Evolutionary conservation across 2,329 filamentous ascomycete species (phyloP).

Genomic region (Pseudogymnoascus pannorum): DNA sequence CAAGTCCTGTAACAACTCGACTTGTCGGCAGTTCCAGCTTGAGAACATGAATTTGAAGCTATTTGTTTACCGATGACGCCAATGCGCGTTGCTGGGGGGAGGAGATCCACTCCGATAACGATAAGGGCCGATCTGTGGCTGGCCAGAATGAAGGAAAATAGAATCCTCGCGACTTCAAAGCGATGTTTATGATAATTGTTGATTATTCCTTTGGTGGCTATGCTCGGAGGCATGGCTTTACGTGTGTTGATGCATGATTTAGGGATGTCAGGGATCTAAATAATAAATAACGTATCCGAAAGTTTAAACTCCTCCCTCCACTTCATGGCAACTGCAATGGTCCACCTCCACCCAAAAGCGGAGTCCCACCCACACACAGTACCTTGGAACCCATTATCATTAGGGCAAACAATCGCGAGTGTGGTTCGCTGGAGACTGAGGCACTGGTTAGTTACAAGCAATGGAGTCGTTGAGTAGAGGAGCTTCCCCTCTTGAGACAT

Average conservation of each 20-base stretch:
- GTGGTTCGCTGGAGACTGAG: not conserved
- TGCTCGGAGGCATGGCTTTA: constrained; percentile 5
- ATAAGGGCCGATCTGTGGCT: constrained; percentile 8
- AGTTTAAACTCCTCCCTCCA: constrained; percentile 1
- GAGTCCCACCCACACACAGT: not conserved
- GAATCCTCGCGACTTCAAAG: not conserved
- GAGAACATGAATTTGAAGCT: constrained; percentile 23
- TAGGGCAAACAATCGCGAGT: not conserved
- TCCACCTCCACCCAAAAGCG: not conserved
- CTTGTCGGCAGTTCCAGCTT: constrained; percentile 22
- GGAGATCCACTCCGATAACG: constrained; percentile 8
- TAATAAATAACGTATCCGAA: not conserved
- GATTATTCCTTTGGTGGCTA: not conserved
- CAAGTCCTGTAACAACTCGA: constrained; percentile 21
- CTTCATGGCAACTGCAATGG: constrained; percentile 6
- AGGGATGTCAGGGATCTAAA: not conserved
- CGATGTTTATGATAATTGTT: not conserved
- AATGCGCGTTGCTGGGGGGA: constrained; percentile 12
- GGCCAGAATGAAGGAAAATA: constrained; percentile 5
- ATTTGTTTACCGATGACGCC: constrained; percentile 13
- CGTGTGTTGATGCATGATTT: not conserved
- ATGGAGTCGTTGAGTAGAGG: not conserved
- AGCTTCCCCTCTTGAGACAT: not conserved
- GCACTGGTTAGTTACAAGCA: not conserved
- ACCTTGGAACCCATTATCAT: not conserved